These are phyloP conservation scores for Daldinia concentrica DNA, from an alignment of 495 filamentous ascomycete genomes.

Conservation along the genomic window DNA sequence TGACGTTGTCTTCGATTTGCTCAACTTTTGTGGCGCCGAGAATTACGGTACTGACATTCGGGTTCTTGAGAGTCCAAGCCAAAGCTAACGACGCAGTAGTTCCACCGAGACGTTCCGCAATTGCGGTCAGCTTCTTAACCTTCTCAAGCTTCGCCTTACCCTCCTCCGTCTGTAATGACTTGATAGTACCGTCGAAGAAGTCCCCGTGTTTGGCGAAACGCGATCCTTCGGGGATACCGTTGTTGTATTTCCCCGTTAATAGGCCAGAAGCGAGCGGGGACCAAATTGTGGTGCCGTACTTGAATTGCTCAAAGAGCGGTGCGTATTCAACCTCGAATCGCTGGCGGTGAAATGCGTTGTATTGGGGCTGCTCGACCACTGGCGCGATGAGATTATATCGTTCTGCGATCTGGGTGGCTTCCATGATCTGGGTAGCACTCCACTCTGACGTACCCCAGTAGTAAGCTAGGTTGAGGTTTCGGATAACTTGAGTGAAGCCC, in stretches of 20 bases:
- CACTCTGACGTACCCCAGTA: conserved; percentile 67
- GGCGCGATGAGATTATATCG: conserved; percentile 66
- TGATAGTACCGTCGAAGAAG: conserved; percentile 53
- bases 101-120: conserved; percentile 73
- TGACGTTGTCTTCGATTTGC: conserved; percentile 75
- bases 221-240: conserved; percentile 67
- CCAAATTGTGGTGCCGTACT: conserved; percentile 76
- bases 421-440: conserved; percentile 64
- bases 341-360: conserved; percentile 65
- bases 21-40: conserved; percentile 75
- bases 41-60: conserved; percentile 76
- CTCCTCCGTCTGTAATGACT: conserved; percentile 45
- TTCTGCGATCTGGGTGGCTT: conserved; percentile 64
- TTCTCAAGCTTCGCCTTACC: conserved; percentile 53
- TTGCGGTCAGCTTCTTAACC: conserved; percentile 59
- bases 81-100: conserved; percentile 63
- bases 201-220: conserved; percentile 58
- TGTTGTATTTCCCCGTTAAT: conserved; percentile 84
- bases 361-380: conserved; percentile 67
- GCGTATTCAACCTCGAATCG: conserved; percentile 71
- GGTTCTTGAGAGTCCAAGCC: conserved; percentile 80
- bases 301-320: conserved; percentile 67
- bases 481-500: conserved; percentile 62
- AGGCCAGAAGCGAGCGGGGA: conserved; percentile 75
- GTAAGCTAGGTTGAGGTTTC: conserved; percentile 66